Base-by-base conservation (phyloP, 805 yeast species). In the Kuraishia borneana region DNA sequence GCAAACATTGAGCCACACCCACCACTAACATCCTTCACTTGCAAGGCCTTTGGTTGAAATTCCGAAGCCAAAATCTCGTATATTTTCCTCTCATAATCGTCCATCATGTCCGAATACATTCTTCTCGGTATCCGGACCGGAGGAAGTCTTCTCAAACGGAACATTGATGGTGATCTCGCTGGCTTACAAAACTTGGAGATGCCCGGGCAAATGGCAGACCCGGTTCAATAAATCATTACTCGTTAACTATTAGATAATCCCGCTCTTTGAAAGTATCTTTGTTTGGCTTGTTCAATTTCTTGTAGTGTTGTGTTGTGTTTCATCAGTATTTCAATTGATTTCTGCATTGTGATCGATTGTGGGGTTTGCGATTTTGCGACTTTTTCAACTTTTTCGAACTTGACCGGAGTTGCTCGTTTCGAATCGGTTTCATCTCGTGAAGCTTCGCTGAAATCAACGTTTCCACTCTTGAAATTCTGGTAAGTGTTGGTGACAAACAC, bases 1-100 rank as follows among this genome's bases (percentile, higher is more conserved):
- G 95, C 85, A 59, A 85, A 92, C 98, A 92, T 92, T 5, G 96
- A 87, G 1, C 98, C 98, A 58, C 98, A 92, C 1, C 98, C 98
- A 14, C 89, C 97, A 19, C 92, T 78, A 6, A 89, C 76, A 51
- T 89, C 97, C 42, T 67, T 63, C 5, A 89, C 96, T 19, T 67
- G 64, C 31, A 88, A 59, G 23, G 56, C 57, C 21, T 58, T 53
- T 2, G 98, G 96, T 5, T 61, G 43, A 32, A 89, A 70, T 36
- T 67, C 67, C 18, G 62, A 54, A 8, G 63, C 47, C 26, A 87
- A 60, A 36, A 73, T 73, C 18, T 65, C 58, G 47, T 61, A 77
- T 18, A 87, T 70, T 51, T 76, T 65, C 34, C 60, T 52, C 54
- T 87, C 95, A 47, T 78, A 77, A 13, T 65, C 75, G 40, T 65